These are phyloP conservation scores for Citrus mangshanensis DNA, from an alignment of 345 rosid genomes.

Conservation along the genomic window DNA sequence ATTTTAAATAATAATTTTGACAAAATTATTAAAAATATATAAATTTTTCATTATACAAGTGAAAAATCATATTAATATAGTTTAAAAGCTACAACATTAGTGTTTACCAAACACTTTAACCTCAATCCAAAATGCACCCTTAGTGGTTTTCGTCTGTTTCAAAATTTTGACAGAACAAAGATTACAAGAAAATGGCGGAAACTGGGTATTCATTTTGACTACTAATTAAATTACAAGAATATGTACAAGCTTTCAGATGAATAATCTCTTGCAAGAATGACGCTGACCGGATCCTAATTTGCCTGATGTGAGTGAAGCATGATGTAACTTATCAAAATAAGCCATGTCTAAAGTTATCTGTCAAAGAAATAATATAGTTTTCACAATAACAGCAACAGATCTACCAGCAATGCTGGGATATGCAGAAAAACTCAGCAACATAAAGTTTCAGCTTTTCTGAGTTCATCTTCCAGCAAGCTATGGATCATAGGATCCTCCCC, in stretches of 20 bases:
- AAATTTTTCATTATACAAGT: too few relatives aligned
- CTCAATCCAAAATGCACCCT: too few relatives aligned
- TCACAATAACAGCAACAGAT: neutral
- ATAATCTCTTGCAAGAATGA: neutral
- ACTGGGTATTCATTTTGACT: neutral
- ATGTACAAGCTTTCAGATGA: neutral
- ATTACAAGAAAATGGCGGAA: too few relatives aligned
- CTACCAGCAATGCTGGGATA: neutral
- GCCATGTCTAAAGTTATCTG: neutral
- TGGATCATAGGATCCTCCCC: constrained; percentile 32
- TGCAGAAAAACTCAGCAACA: neutral
- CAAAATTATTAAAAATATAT: too few relatives aligned
- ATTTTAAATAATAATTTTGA: too few relatives aligned
- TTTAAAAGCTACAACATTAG: rapidly evolving
- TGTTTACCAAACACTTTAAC: too few relatives aligned
- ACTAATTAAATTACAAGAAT: neutral
- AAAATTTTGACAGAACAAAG: neutral
- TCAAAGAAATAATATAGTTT: neutral
- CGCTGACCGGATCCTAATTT: neutral
- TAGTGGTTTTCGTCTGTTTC: neutral
- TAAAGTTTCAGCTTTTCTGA: neutral
- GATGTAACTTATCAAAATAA: neutral
- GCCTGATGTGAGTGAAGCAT: neutral
- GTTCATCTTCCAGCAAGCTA: constrained; percentile 19
- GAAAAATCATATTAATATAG: too few relatives aligned